phyloP scores from a whole-genome alignment of 768 basidiomycete genomes.

The Lactarius sp. region DNA sequence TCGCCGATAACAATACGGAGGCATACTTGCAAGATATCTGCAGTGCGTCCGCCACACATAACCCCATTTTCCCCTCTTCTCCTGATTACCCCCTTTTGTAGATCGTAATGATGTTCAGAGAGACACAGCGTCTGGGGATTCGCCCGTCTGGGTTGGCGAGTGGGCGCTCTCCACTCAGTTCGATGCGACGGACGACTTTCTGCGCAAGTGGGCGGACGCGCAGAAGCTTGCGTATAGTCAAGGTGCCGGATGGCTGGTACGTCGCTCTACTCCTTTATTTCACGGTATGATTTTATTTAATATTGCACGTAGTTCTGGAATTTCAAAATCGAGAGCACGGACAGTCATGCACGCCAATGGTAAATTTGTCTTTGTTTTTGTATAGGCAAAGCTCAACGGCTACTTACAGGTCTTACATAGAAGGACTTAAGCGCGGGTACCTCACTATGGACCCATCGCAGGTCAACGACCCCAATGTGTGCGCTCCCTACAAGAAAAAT shows the following conservation, averaged over 20 bases:
- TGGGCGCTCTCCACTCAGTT: slow-evolving; percentile 65
- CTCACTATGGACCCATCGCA: slow-evolving; percentile 58
- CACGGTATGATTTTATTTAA: background rate
- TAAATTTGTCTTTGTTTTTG: slow-evolving; percentile 30
- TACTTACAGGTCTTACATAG: slow-evolving; percentile 55
- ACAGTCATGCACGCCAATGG: slow-evolving; percentile 57
- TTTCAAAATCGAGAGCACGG: slow-evolving; percentile 64
- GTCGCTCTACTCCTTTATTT: slow-evolving; percentile 26
- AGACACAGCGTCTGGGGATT: slow-evolving; percentile 42
- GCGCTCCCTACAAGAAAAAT: slow-evolving; percentile 42
- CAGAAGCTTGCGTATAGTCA: slow-evolving; percentile 63
- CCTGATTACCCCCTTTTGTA: slow-evolving; percentile 28
- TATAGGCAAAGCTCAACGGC: background rate
- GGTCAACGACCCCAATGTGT: slow-evolving; percentile 57
- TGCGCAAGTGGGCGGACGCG: slow-evolving; percentile 67
- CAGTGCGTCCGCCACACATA: slow-evolving; percentile 43
- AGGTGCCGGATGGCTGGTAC: slow-evolving; percentile 62
- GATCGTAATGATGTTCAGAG: slow-evolving; percentile 54
- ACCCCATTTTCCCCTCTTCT: background rate
- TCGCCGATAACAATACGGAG: slow-evolving; percentile 56
- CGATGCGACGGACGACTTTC: slow-evolving; percentile 53
- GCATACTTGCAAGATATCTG: slow-evolving; percentile 67
- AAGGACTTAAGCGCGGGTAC: slow-evolving; percentile 54
- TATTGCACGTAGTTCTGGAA: slow-evolving; percentile 52
- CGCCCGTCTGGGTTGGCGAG: slow-evolving; percentile 53